Evolutionary conservation across 1,139 yeast species (phyloP).

Genomic region (Geotrichum bryndzae): DNA sequence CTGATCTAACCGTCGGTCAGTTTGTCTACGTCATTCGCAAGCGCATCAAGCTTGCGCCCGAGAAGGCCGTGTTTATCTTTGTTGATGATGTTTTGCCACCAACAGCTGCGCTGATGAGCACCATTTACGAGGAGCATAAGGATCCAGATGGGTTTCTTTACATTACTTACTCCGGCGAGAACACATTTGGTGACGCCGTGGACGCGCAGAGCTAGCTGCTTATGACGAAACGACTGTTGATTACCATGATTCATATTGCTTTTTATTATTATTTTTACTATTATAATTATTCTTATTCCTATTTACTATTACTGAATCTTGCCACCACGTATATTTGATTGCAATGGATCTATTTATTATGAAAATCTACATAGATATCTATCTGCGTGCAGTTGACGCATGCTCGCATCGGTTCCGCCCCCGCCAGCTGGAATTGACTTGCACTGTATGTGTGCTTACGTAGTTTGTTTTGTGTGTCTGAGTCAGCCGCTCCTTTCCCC

Average conservation of each 20-base stretch:
- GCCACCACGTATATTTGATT: not conserved
- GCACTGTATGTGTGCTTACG: not conserved
- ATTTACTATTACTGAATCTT: not conserved
- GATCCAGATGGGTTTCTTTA: conserved; percentile 96
- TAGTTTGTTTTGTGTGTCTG: not conserved
- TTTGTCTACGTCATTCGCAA: conserved; percentile 95
- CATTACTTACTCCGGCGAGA: conserved; percentile 62
- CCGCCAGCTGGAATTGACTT: not conserved
- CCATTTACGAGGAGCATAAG: conserved; percentile 91
- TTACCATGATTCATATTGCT: not conserved
- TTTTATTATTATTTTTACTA: not conserved
- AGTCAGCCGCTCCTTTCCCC: not conserved
- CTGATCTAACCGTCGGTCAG: conserved; percentile 94
- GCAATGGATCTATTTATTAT: not conserved
- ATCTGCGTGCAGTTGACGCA: not conserved
- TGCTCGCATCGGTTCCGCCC: not conserved
- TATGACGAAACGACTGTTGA: not conserved
- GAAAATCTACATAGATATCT: not conserved
- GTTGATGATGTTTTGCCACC: conserved; percentile 96
- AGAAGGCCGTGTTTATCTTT: conserved; percentile 94
- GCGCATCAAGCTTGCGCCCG: conserved; percentile 91
- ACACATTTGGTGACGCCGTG: conserved; percentile 37
- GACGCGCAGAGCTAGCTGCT: not conserved
- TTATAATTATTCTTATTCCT: not conserved
- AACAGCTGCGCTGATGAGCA: conserved; percentile 92